Base-by-base conservation (phyloP, 2,329 filamentous ascomycete species). In the Fusarium stilboides region DNA sequence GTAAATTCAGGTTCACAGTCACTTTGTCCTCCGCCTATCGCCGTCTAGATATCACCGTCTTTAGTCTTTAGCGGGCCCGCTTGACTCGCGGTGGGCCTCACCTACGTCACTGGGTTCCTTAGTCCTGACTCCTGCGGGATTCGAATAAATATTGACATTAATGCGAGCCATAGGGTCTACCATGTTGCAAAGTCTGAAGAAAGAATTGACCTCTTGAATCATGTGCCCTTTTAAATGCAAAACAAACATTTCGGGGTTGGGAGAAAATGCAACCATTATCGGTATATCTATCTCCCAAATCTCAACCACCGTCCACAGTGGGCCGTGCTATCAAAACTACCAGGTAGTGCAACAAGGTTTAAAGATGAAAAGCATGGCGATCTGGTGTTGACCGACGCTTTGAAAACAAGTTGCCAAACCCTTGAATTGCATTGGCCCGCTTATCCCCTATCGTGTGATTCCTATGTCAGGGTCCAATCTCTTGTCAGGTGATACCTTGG, bases 81-180 rank as follows among this genome's bases (percentile, higher is more conserved):
- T 65, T 52, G 49, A 61, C 46, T 62, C 45, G 44, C 13, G 19
- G 71, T 73, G 71, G 71, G 49, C 40, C 51, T 51, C 24, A 15
- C 12, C 45, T 73, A 74, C 72, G 72, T 74, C 72, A 74, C 56
- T 52, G 57, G 34, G 40, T 45, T 34, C 37, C 53, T 44, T 49
- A 22, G 33, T 47, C 34, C 64, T 5, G 24, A 65, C 31, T 47
- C 31, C 17, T 47, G 19, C 34, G 33, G 31, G 22, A 34, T 33
- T 39, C 28, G 14, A 43, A 15, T 36, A 46, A 14, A 62, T 47
- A 31, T 62, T 28, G 24, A 20, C 26, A 28, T 57, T 34, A 39
- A 37, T 34, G 39, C 34, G 28, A 22, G 20, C 19, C 26, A 62
- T 17, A 36, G 6, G 14, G 15, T 17, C 34, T 17, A 9, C 26